Evolutionary conservation across 257 asterid genomes (phyloP).

Genomic region (Lycium ferocissimum): DNA sequence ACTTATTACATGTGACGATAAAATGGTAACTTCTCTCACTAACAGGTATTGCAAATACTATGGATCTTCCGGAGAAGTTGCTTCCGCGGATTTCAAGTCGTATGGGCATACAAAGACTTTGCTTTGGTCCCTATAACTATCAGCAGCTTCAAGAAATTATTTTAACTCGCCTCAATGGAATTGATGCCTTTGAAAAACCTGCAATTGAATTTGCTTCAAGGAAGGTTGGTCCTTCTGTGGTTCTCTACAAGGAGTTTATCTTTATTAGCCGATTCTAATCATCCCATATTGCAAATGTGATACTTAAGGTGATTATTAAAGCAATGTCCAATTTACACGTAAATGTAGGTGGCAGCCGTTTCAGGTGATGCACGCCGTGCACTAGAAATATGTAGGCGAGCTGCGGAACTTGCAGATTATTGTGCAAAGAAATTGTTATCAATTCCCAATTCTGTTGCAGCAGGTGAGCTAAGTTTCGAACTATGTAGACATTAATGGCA

Average conservation of each 20-base stretch:
- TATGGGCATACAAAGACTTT: conserved; percentile 99
- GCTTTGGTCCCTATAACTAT: conserved; percentile 92
- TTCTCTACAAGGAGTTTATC: conserved; percentile 24
- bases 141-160: conserved; percentile 96
- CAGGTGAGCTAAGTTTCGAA: conserved; percentile 42
- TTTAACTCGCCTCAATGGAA: conserved; percentile 81
- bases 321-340: conserved; percentile 7
- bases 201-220: conserved; percentile 97
- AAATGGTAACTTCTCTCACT: conserved; percentile 33
- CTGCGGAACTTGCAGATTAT: conserved; percentile 94
- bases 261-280: not conserved
- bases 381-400: conserved; percentile 93
- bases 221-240: conserved; percentile 60
- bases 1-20: not conserved
- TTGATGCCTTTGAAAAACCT: conserved; percentile 80
- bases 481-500: not conserved
- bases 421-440: conserved; percentile 53
- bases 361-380: conserved; percentile 99
- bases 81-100: conserved; percentile 97
- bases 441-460: conserved; percentile 50
- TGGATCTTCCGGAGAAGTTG: conserved; percentile 99
- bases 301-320: not conserved
- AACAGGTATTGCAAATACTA: conserved; percentile 97
- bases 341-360: conserved; percentile 89
- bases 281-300: not conserved